Conservation (phyloP, 73 alveolate species). For the Tetrahymena malaccensis region DNA sequence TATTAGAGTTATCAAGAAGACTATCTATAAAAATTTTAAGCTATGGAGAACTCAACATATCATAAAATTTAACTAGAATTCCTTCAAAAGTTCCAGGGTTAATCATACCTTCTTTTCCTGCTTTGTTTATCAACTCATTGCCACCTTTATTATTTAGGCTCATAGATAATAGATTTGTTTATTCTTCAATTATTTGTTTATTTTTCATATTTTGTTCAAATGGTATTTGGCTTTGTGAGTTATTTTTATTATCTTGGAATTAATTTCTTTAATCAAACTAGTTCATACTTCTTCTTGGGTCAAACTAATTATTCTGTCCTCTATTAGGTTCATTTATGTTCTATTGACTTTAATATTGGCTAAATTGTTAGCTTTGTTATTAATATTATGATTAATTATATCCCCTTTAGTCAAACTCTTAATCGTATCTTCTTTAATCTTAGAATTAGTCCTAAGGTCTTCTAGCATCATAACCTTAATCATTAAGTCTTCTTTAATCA, state of each 20-base stretch:
- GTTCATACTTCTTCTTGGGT: neutral
- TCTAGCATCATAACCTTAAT: neutral
- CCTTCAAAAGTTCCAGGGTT: neutral
- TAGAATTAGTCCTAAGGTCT: no score
- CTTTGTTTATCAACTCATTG: neutral
- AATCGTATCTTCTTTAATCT: neutral
- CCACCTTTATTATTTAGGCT: neutral
- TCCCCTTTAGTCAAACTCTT: neutral
- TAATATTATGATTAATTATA: no score
- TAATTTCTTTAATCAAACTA: neutral
- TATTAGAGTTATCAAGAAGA: neutral
- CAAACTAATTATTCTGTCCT: neutral
- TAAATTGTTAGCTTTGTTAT: neutral
- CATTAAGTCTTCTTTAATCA: no score
- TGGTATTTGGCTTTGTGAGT: neutral
- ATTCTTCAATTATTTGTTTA: neutral
- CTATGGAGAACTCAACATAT: neutral
- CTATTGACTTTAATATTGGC: neutral
- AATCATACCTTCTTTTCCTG: neutral
- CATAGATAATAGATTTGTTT: neutral
- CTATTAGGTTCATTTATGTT: neutral
- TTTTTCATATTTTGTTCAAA: neutral
- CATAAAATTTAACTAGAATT: neutral
- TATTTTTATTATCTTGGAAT: neutral
- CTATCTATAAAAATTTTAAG: neutral